Base-by-base conservation (phyloP, 345 rosid species). In the Hibiscus syriacus region DNA sequence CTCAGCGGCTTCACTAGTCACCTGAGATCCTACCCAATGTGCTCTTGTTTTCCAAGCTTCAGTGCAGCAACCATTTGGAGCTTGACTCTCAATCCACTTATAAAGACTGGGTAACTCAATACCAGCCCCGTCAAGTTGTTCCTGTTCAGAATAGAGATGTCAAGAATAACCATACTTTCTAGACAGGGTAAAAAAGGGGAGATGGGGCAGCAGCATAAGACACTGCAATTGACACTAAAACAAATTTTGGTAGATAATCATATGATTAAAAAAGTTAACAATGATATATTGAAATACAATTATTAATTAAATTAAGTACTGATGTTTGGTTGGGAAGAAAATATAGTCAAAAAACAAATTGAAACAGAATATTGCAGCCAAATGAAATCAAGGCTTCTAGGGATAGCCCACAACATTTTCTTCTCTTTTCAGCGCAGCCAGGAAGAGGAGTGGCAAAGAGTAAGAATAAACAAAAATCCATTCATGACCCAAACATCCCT, bases 61-160 rank as follows among this genome's bases (percentile, higher is more conserved):
- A 70, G 98, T 95, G 56, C 77, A 76, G 77, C 97, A 95, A 78
- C 86, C 83, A 80, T 71, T 82, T 55, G 93, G 90, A 66, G 85
- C 94, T 75, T 88, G 87, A 61, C 84, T 83, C 76, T 95, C 99
- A 36, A 95, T 88, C 88, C 79, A 83, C 76, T 84, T 88, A 73
- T 86, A 95, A 59, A 95, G 81, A 79, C 81, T 84, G 64, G 99
- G 93, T 64, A 95, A 80, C 78, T 88, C 98, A 73, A 95, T 80
- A 72, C 96, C 98, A 82, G 96, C 92, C 55, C 97, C 99, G 84
- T 90, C 97, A 76, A 95, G 98, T 90, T 92, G 99, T 81, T 95
- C 99, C 99, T 88, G 78, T 57, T 43, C 46, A 62, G 26, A 67
- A 56, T 75, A 78, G 67, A 23, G 63, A 55, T 32, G 19, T 50